phyloP scores from a whole-genome alignment of 768 basidiomycete species.

The Vararia minispora region DNA sequence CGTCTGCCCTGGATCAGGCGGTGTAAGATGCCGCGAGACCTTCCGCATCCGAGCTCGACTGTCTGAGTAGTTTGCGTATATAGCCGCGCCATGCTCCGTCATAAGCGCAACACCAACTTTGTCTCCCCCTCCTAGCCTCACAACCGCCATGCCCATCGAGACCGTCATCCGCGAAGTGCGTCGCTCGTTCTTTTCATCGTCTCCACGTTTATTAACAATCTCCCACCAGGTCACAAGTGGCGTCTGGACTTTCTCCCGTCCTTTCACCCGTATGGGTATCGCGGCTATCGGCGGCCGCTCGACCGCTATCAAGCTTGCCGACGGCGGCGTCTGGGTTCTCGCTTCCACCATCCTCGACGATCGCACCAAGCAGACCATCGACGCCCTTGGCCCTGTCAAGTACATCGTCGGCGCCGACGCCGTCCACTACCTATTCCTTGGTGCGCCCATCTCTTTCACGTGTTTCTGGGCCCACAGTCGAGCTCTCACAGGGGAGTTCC shows the following conservation, averaged over 20 bases:
- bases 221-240: constrained; percentile 29
- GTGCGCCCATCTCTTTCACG: constrained; percentile 21
- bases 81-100: no score
- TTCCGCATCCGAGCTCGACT: no score
- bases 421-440: constrained; percentile 49
- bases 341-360: constrained; percentile 64
- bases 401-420: constrained; percentile 47
- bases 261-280: constrained; percentile 55
- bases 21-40: no score
- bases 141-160: no score
- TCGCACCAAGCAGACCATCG: constrained; percentile 52
- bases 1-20: no score
- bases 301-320: constrained; percentile 62
- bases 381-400: constrained; percentile 61
- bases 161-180: no score
- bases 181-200: no score
- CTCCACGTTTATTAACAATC: no score
- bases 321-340: constrained; percentile 71
- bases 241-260: constrained; percentile 61
- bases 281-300: constrained; percentile 75
- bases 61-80: no score
- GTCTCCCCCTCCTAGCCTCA: no score
- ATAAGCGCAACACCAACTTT: no score
- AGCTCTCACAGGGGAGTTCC: constrained; percentile 38
- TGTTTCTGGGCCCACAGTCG: constrained; percentile 17